These are phyloP conservation scores for Penicillium paradoxum DNA, from an alignment of 495 filamentous ascomycete genomes.

Conservation along the genomic window DNA sequence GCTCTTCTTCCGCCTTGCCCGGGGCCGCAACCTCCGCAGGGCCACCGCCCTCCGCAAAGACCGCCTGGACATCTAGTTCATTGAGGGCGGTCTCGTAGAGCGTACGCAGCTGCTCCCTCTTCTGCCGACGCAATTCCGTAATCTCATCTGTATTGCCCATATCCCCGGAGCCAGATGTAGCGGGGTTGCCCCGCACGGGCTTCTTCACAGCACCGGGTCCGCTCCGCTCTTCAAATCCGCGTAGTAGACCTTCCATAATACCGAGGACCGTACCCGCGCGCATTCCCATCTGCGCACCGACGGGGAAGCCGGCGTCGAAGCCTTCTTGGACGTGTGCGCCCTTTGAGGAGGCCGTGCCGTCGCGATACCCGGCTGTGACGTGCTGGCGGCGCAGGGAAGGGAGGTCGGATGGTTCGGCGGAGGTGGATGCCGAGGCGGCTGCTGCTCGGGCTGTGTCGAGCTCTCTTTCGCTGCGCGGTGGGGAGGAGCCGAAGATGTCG, in stretches of 20 bases:
- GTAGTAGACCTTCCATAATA: slow-evolving; percentile 59
- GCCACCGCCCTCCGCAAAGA: slow-evolving; percentile 55
- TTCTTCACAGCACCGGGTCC: slow-evolving; percentile 24
- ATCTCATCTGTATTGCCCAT: slow-evolving; percentile 8
- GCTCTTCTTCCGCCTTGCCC: slow-evolving; percentile 22
- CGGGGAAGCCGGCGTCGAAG: slow-evolving; percentile 80
- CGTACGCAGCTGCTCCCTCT: slow-evolving; percentile 28
- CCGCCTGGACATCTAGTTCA: slow-evolving; percentile 55
- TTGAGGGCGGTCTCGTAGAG: slow-evolving; percentile 49
- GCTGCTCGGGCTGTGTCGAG: neutral
- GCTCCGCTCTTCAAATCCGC: slow-evolving; percentile 32
- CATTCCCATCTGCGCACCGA: slow-evolving; percentile 75
- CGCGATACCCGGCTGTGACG: slow-evolving; percentile 82
- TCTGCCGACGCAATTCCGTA: slow-evolving; percentile 20
- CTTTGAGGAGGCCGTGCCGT: slow-evolving; percentile 74
- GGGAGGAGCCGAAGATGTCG: slow-evolving; percentile 48
- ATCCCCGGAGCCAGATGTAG: neutral
- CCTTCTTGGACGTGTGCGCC: slow-evolving; percentile 65
- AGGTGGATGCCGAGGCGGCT: neutral
- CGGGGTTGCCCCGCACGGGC: slow-evolving; percentile 20
- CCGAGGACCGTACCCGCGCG: slow-evolving; percentile 67
- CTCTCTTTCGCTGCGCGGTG: slow-evolving; percentile 13
- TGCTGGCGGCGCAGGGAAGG: slow-evolving; percentile 71
- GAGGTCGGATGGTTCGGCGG: slow-evolving; percentile 58
- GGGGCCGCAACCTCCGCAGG: neutral